phyloP scores from a whole-genome alignment of 148 eudicot species.

The Fagopyrum esculentum region DNA sequence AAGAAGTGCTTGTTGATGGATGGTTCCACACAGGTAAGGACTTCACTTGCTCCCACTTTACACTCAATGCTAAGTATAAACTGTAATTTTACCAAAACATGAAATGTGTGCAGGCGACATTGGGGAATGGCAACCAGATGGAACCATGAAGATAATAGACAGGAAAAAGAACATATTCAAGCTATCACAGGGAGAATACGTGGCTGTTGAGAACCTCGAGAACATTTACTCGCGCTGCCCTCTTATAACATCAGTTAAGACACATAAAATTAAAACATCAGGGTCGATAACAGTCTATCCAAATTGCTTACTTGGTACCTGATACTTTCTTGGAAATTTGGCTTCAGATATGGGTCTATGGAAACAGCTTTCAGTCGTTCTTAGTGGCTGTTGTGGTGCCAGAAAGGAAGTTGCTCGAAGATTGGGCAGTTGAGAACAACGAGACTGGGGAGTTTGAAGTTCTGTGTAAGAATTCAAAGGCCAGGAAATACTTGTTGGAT shows the following conservation, averaged over 20 bases:
- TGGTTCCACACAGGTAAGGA: constrained; percentile 93
- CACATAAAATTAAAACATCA: no score
- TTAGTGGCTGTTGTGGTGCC: constrained; percentile 93
- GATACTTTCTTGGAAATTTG: neutral
- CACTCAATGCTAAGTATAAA: neutral
- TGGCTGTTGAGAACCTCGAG: constrained; percentile 89
- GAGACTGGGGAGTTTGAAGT: constrained; percentile 43
- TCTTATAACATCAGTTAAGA: constrained; percentile 55
- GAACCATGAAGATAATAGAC: constrained; percentile 88
- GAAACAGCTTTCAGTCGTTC: constrained; percentile 91
- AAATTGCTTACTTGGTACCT: neutral
- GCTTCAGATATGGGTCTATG: constrained; percentile 83
- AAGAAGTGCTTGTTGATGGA: constrained; percentile 65
- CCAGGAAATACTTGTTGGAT: constrained; percentile 59
- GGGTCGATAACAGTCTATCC: no score
- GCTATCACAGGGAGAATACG: constrained; percentile 96
- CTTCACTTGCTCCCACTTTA: neutral
- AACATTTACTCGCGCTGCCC: constrained; percentile 70
- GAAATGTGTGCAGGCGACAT: constrained; percentile 58
- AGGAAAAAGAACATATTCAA: constrained; percentile 95
- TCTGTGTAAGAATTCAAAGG: constrained; percentile 57
- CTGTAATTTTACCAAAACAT: neutral
- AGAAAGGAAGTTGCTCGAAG: constrained; percentile 70
- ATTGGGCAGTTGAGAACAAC: constrained; percentile 58
- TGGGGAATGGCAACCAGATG: constrained; percentile 94